These are phyloP conservation scores for Cercis canadensis DNA, from an alignment of 306 rosid genomes.

Conservation along the genomic window DNA sequence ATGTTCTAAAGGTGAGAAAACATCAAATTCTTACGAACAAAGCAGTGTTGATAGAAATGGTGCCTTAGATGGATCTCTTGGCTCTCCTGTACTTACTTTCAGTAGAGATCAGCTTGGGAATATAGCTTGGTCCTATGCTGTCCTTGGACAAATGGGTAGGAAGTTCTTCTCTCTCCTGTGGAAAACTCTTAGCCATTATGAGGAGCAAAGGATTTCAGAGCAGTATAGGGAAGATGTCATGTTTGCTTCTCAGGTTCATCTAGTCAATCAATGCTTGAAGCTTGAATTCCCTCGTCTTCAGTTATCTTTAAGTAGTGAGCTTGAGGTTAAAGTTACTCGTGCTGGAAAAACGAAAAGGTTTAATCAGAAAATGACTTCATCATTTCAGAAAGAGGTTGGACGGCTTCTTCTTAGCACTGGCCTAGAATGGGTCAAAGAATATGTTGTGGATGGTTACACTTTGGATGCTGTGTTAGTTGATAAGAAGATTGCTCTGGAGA, in stretches of 20 bases:
- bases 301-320: constrained; percentile 58
- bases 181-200: constrained; percentile 68
- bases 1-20: constrained; percentile 41
- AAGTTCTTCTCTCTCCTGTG: constrained; percentile 70
- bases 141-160: constrained; percentile 73
- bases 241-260: constrained; percentile 90
- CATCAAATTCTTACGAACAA: constrained; percentile 39
- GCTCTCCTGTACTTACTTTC: constrained; percentile 59
- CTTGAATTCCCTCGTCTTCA: constrained; percentile 78
- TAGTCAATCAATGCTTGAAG: constrained; percentile 89
- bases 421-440: constrained; percentile 81
- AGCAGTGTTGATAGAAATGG: constrained; percentile 33
- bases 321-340: constrained; percentile 65
- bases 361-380: constrained; percentile 74
- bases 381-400: constrained; percentile 88
- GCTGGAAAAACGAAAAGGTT: constrained; percentile 84
- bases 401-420: constrained; percentile 84
- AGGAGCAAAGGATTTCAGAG: constrained; percentile 81
- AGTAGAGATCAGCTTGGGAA: constrained; percentile 78
- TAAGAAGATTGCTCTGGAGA: constrained; percentile 88
- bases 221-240: constrained; percentile 79
- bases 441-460: constrained; percentile 74
- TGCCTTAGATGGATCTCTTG: constrained; percentile 43
- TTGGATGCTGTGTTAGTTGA: constrained; percentile 80
- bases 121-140: constrained; percentile 94